Evolutionary conservation across 768 basidiomycete species (phyloP).

Genomic region (Tylopilus vinaceipallidus): DNA sequence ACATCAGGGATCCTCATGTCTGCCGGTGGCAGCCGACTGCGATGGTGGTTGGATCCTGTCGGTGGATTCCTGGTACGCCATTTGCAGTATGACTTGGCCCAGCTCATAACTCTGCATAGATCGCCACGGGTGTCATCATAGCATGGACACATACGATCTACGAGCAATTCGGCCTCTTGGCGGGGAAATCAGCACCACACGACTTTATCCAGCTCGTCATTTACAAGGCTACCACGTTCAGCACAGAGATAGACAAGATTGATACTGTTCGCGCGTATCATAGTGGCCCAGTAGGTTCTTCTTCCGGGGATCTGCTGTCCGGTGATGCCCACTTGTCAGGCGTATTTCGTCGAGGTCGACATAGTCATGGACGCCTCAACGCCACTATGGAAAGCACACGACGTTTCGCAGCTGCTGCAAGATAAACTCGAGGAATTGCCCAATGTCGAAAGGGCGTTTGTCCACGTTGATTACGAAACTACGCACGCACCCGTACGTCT

Average conservation of each 20-base stretch:
- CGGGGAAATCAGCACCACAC: slow-evolving; percentile 89
- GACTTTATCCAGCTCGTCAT: slow-evolving; percentile 89
- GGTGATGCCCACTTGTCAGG: slow-evolving; percentile 37
- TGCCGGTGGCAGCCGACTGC: slow-evolving; percentile 72
- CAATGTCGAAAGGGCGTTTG: slow-evolving; percentile 90
- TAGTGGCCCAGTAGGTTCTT: slow-evolving; percentile 63
- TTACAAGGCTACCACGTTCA: slow-evolving; percentile 90
- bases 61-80: slow-evolving; percentile 69
- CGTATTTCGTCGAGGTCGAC: slow-evolving; percentile 95
- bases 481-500: slow-evolving; percentile 64
- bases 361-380: slow-evolving; percentile 89
- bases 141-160: slow-evolving; percentile 79
- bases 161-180: slow-evolving; percentile 79
- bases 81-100: background rate
- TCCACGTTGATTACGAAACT: slow-evolving; percentile 93
- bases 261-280: slow-evolving; percentile 95
- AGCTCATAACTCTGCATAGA: slow-evolving; percentile 40
- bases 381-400: slow-evolving; percentile 86
- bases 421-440: slow-evolving; percentile 88
- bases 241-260: slow-evolving; percentile 77
- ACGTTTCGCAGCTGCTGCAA: slow-evolving; percentile 78
- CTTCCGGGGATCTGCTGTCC: background rate
- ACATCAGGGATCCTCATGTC: slow-evolving; percentile 78
- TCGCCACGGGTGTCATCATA: slow-evolving; percentile 73
- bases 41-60: slow-evolving; percentile 83